phyloP scores from a whole-genome alignment of 1,284 basidiomycete genomes.

The Boletellus sp. region DNA sequence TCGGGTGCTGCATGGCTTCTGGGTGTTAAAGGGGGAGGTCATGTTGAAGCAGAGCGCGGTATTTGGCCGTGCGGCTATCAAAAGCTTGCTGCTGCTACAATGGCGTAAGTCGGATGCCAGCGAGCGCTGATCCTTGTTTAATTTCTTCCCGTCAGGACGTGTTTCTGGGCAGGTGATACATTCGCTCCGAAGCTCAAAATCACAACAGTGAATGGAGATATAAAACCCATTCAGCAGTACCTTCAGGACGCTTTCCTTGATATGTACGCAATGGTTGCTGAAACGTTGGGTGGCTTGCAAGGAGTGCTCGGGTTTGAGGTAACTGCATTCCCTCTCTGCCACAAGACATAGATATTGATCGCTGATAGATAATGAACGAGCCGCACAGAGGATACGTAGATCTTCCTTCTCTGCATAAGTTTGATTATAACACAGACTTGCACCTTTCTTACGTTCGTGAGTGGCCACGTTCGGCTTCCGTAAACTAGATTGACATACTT shows the following conservation, averaged over 20 bases:
- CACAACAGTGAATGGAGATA: constrained; percentile 43
- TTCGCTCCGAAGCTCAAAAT: constrained; percentile 76
- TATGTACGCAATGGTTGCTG: constrained; percentile 71
- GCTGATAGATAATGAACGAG: constrained; percentile 86
- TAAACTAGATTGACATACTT: not conserved
- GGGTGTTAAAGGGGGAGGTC: constrained; percentile 73
- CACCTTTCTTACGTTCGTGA: constrained; percentile 81
- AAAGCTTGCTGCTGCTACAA: constrained; percentile 83
- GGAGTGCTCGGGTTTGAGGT: constrained; percentile 91
- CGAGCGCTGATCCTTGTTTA: constrained; percentile 17
- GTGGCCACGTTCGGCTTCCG: constrained; percentile 28
- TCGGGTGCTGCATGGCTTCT: constrained; percentile 82
- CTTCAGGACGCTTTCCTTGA: constrained; percentile 82
- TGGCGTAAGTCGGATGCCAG: constrained; percentile 60
- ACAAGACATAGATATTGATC: constrained; percentile 4
- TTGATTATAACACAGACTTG: constrained; percentile 93
- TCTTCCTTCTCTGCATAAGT: constrained; percentile 77
- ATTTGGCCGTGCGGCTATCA: constrained; percentile 91
- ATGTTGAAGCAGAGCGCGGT: constrained; percentile 70
- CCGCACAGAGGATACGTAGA: constrained; percentile 92
- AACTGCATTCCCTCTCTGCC: constrained; percentile 13
- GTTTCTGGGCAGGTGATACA: constrained; percentile 87
- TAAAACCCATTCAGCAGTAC: constrained; percentile 74
- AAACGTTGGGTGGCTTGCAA: constrained; percentile 69
- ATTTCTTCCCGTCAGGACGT: constrained; percentile 44